phyloP scores from a whole-genome alignment of 495 filamentous ascomycete genomes.

The Neurospora pannonica region DNA sequence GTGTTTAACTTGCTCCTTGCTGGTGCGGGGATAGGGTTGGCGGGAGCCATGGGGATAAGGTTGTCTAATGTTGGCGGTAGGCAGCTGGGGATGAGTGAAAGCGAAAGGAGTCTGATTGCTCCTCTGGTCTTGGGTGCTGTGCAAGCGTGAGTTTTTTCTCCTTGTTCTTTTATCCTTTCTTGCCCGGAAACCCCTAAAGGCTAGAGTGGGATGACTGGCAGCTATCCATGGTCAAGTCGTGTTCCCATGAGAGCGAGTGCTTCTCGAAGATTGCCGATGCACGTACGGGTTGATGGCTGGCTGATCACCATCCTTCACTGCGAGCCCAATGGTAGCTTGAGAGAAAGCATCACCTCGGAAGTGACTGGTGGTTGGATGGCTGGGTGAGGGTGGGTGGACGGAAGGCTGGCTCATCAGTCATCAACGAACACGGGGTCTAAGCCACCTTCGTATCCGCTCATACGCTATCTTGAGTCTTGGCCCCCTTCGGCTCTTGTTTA shows the following conservation, averaged over 20 bases:
- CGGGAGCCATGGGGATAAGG: constrained; percentile 10
- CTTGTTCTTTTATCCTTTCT: background rate
- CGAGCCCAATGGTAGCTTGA: background rate
- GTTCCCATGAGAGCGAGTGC: background rate
- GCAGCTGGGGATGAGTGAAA: background rate
- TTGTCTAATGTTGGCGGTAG: background rate
- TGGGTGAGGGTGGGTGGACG: background rate
- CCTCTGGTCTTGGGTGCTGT: constrained; percentile 14
- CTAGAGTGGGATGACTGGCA: background rate
- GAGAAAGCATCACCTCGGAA: background rate
- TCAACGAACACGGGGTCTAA: background rate
- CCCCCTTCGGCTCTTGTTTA: background rate
- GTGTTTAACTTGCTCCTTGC: constrained; percentile 18
- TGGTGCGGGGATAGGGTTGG: constrained; percentile 15
- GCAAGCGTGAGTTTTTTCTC: constrained; percentile 12
- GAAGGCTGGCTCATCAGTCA: background rate
- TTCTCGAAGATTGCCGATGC: background rate
- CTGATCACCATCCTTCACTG: background rate
- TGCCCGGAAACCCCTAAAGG: background rate
- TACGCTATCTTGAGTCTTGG: background rate
- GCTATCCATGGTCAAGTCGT: background rate
- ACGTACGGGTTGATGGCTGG: background rate
- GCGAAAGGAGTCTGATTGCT: constrained; percentile 11
- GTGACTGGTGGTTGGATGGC: background rate
- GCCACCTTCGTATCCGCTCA: background rate